Conservation (phyloP, 306 rosid genomes). For the Prinsepia uniflora region DNA sequence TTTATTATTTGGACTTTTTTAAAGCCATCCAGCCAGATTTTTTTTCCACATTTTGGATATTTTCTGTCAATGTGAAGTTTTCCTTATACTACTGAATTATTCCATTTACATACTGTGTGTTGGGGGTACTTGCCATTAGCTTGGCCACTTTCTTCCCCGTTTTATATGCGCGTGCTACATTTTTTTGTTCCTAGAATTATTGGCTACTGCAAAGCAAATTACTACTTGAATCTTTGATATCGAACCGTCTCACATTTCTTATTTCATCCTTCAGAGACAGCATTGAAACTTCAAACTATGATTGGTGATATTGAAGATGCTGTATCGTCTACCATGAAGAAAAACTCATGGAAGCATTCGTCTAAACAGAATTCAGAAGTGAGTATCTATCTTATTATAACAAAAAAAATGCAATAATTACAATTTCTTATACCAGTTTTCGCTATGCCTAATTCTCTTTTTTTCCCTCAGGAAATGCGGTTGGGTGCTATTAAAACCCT, state of each 20-base stretch:
- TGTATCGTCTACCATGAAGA: slow-evolving; percentile 66
- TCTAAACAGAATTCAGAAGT: slow-evolving; percentile 58
- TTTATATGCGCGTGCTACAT: not conserved
- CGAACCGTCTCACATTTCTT: slow-evolving; percentile 14
- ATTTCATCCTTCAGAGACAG: slow-evolving; percentile 61
- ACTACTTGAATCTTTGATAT: not conserved
- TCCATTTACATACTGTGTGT: not conserved
- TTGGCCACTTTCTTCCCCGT: not conserved
- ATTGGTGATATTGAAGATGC: slow-evolving; percentile 92
- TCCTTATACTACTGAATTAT: not conserved
- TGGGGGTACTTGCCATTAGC: not conserved
- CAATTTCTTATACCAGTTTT: not conserved
- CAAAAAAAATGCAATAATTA: slow-evolving; percentile 1
- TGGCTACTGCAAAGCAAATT: not conserved
- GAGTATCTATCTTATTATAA: slow-evolving; percentile 33
- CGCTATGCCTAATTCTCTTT: slow-evolving; percentile 5
- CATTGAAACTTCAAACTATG: slow-evolving; percentile 80
- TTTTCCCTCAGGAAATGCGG: slow-evolving; percentile 55
- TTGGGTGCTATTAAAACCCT: slow-evolving; percentile 60
- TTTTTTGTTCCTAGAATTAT: not conserved
- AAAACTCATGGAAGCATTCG: slow-evolving; percentile 58
- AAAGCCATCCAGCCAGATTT: not conserved
- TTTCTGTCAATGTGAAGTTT: not conserved
- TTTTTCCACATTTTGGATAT: not conserved
- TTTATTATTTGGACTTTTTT: not conserved